Percentiles rank a stretch among this genome's conserved stretches.
phyloP scores from a whole-genome alignment of 192 early-diverging fungal species.

The Coemansia sp. region DNA sequence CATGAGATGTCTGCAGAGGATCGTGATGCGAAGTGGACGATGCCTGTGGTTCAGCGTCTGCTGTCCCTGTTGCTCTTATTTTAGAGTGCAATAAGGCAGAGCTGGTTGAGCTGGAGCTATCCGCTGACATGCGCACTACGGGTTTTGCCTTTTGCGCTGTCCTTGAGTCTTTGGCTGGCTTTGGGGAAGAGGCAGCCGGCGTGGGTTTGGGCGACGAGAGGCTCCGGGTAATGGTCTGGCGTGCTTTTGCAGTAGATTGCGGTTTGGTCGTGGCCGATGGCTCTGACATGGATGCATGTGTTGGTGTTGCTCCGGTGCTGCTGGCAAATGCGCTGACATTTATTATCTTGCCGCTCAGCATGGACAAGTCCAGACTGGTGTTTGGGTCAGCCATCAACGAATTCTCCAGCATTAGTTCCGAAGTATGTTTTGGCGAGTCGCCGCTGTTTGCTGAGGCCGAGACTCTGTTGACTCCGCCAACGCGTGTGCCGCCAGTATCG shows the following conservation, averaged over 20 bases:
- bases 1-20: constrained; percentile 5
- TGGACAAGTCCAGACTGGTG: constrained; percentile 37
- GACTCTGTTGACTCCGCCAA: constrained; percentile 34
- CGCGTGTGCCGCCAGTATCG: constrained; percentile 9
- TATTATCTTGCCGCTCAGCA: constrained; percentile 36
- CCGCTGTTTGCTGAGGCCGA: constrained; percentile 11
- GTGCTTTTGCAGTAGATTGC: neutral
- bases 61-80: constrained; percentile 6
- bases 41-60: neutral
- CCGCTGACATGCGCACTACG: neutral
- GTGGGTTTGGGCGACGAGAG: constrained; percentile 9
- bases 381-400: constrained; percentile 15
- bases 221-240: constrained; percentile 29
- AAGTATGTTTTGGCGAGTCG: neutral
- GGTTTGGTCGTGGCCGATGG: neutral
- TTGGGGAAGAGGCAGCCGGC: neutral
- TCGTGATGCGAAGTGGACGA: neutral
- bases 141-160: neutral
- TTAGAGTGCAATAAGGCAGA: neutral
- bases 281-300: neutral
- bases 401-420: constrained; percentile 4
- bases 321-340: constrained; percentile 36
- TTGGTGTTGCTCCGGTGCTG: constrained; percentile 13
- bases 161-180: neutral
- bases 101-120: neutral